Base-by-base conservation (phyloP, 1,284 basidiomycete species). In the Ustilago cynodontis region DNA sequence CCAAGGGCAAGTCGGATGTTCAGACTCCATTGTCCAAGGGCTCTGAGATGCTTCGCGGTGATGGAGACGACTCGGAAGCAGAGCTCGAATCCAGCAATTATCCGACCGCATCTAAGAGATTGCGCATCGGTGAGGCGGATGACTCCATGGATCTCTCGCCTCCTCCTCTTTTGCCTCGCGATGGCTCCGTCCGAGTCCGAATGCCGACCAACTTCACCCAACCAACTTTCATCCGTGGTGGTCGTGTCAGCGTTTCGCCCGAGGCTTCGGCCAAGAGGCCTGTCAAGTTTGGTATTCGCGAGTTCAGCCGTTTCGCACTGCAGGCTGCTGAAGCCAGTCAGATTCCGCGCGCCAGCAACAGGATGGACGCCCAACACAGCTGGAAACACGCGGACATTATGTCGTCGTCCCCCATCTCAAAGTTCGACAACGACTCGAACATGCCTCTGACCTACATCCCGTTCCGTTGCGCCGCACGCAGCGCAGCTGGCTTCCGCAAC, bases 161-260 rank as follows among this genome's bases (percentile, higher is more conserved):
- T 20, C 75, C 75, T 13, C 75, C 75, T 7, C 61, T 77, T 41
- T 73, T 79, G 29, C 66, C 72, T n/a, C 65, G 77, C 28, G 59
- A 75, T 41, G 77, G 73, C 9, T 64, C 64, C 2, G 59, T 62
- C 26, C 52, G 74, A 20, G 54, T 66, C 10, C 63, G 65, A 20
- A 70, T 75, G 65, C 72, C 72, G 3, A 62, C 64, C n/a, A 55
- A 72, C 33, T 68, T 71, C 41, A 65, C 66, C 1, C 77, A 76
- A 59, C 72, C 70, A 49, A 78, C 73, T 28, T 78, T 78, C 58
- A 78, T 69, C 39, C 62, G 65, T 13, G 74, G 74, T 26, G 77
- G 72, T 14, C 77, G 59, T 7, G 67, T 77, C 35, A 77, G 75
- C 47, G 64, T 73, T 13, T 77, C 75, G 39, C 75, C 75, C 49